Percentiles rank a stretch among this genome's conserved stretches.
phyloP scores from a whole-genome alignment of 2,329 filamentous ascomycete species.

The Cercospora brassicicola region DNA sequence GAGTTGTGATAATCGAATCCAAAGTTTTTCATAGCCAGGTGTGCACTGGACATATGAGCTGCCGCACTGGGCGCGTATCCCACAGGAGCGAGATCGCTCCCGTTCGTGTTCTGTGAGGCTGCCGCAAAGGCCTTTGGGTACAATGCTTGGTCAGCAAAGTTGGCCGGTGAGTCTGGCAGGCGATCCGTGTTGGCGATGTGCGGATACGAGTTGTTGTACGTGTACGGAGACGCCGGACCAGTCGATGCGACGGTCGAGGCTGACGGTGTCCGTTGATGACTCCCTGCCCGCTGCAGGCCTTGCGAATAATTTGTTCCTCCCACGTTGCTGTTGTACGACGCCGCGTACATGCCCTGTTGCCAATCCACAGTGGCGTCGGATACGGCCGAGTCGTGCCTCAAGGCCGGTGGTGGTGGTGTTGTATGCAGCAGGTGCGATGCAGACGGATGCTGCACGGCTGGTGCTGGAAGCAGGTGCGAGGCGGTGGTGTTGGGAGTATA shows the following conservation, averaged over 20 bases:
- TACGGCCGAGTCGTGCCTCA: conserved; percentile 22
- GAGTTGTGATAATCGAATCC: conserved; percentile 54
- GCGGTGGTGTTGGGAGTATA: background rate
- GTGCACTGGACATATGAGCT: conserved; percentile 48
- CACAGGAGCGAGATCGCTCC: conserved; percentile 49
- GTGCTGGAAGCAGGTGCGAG: background rate
- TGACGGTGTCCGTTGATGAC: conserved; percentile 40
- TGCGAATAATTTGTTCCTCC: conserved; percentile 22
- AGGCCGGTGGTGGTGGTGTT: background rate
- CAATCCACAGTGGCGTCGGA: conserved; percentile 23
- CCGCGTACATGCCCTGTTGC: conserved; percentile 26
- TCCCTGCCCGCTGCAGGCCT: conserved; percentile 30
- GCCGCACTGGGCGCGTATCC: conserved; percentile 36
- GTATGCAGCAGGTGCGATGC: background rate
- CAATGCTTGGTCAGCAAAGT: conserved; percentile 42
- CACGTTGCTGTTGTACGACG: conserved; percentile 30
- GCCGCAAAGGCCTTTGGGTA: conserved; percentile 57
- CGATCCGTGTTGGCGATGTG: conserved; percentile 50
- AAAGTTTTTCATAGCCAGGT: conserved; percentile 61
- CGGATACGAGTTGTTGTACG: conserved; percentile 37
- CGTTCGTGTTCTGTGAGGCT: conserved; percentile 56
- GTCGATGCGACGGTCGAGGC: conserved; percentile 46
- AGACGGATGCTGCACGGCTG: conserved; percentile 4
- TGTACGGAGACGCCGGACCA: conserved; percentile 48
- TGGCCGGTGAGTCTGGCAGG: conserved; percentile 44